Evolutionary conservation across 352 stramenopile genomes (phyloP).

Genomic region (Phytophthora rubi): DNA sequence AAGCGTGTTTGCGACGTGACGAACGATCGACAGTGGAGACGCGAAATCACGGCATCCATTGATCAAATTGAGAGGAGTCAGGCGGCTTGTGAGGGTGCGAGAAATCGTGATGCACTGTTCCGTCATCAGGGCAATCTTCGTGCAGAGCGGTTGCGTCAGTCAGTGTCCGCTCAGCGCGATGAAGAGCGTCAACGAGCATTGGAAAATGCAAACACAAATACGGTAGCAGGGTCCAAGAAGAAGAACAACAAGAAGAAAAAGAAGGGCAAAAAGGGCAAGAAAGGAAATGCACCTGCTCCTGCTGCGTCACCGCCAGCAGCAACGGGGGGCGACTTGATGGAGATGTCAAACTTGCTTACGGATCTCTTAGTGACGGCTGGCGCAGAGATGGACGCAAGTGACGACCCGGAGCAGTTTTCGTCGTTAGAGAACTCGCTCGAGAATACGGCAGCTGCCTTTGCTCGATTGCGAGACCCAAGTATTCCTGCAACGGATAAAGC

Average conservation of each 20-base stretch:
- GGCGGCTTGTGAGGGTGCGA: constrained; percentile 2
- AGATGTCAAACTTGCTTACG: constrained; percentile 15
- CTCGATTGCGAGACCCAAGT: constrained; percentile 19
- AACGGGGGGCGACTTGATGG: background rate
- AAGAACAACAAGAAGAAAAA: constrained; percentile 19
- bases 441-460: constrained; percentile 13
- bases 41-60: constrained; percentile 16
- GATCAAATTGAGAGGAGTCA: constrained; percentile 20
- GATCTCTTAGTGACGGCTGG: constrained; percentile 6
- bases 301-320: background rate
- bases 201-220: background rate
- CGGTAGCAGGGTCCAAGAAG: background rate
- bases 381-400: background rate
- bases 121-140: constrained; percentile 13
- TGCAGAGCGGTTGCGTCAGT: constrained; percentile 12
- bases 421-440: constrained; percentile 6
- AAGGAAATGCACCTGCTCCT: background rate
- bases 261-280: constrained; percentile 38
- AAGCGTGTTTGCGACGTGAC: constrained; percentile 28
- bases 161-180: constrained; percentile 15
- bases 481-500: constrained; percentile 11
- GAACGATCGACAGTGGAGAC: constrained; percentile 11
- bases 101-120: constrained; percentile 15
- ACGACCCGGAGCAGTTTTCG: background rate
- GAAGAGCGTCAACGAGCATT: constrained; percentile 13